Base-by-base conservation (phyloP, 1,284 basidiomycete species). In the Ganoderma lucidum region DNA sequence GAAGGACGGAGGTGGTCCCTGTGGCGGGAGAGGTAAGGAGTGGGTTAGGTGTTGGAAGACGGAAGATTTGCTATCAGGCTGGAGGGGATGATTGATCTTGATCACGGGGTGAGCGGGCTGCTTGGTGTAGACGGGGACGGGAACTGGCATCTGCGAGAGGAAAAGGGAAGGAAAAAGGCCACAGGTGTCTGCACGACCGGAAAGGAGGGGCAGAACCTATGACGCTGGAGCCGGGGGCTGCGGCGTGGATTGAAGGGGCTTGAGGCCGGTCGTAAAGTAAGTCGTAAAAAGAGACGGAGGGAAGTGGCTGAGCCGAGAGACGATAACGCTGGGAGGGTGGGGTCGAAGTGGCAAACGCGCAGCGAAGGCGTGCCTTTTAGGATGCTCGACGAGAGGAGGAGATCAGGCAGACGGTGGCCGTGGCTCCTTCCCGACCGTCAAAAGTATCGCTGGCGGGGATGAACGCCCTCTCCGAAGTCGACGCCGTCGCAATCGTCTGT, bases 351-450 rank as follows among this genome's bases (percentile, higher is more conserved):
- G 92, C 92, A 84, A 85, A 94, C 92, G 92, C 93, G 85, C 92
- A 94, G 85, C 90, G 86, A 94, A 94, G 92, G 93, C 92, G 92
- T 94, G 92, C 93, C 92, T 93, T 93, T 93, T 93, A 78, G 77
- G 78, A 77, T 77, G 75, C 75, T 77, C 75, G 75, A 73, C 61
- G 71, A 69, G 75, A 78, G 80, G 76, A 53, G 80, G 80, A 80
- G 78, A 79, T 79, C 80, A 79, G 80, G 82, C 74, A 72, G 73
- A 70, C 75, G 68, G 72, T 68, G 74, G 65, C 74, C 69, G 64
- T 65, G 55, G 70, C 73, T 70, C 69, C 73, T 76, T 77, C 74
- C 71, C 70, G 71, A 76, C 78, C 73, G 71, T 71, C 71, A 72
- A 75, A 77, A 79, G 75, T 73, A 76, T 73, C 74, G 72, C 75